phyloP scores from a whole-genome alignment of 2,329 filamentous ascomycete genomes.

The Monilinia vaccinii-corymbosi region DNA sequence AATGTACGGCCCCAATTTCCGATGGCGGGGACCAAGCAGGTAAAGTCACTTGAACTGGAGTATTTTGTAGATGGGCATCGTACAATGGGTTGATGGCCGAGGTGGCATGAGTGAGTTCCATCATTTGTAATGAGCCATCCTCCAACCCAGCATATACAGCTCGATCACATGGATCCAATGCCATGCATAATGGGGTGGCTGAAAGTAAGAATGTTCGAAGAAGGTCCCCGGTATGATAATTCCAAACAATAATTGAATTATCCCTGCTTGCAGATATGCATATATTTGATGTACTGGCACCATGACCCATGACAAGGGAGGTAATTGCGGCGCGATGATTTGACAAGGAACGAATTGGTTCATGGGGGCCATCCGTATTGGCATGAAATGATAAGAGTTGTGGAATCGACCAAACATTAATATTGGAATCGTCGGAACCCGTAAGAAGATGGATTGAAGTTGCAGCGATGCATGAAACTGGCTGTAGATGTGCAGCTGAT shows the following conservation, averaged over 20 bases:
- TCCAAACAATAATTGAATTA: constrained; percentile 87
- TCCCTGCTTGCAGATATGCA: constrained; percentile 78
- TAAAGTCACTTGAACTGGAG: constrained; percentile 44
- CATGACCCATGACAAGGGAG: constrained; percentile 53
- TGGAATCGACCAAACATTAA: constrained; percentile 84
- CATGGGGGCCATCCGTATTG: constrained; percentile 44
- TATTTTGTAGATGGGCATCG: constrained; percentile 43
- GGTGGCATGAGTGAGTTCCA: constrained; percentile 59
- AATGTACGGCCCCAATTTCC: constrained; percentile 48
- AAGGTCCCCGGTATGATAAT: constrained; percentile 69
- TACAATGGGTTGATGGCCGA: constrained; percentile 29
- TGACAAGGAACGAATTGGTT: constrained; percentile 69
- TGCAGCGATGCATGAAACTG: constrained; percentile 65
- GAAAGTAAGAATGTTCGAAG: constrained; percentile 78
- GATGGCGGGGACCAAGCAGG: constrained; percentile 38
- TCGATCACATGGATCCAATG: constrained; percentile 74
- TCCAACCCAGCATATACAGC: constrained; percentile 75
- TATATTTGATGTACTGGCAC: constrained; percentile 65
- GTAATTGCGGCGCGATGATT: constrained; percentile 70
- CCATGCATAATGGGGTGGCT: constrained; percentile 59
- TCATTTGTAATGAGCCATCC: constrained; percentile 68
- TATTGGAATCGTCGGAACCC: constrained; percentile 76
- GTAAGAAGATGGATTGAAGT: constrained; percentile 67
- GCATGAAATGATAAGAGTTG: constrained; percentile 55
- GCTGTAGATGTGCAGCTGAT: constrained; percentile 68